Evolutionary conservation across 768 basidiomycete genomes (phyloP).

Genomic region (Boletus rex-veris): DNA sequence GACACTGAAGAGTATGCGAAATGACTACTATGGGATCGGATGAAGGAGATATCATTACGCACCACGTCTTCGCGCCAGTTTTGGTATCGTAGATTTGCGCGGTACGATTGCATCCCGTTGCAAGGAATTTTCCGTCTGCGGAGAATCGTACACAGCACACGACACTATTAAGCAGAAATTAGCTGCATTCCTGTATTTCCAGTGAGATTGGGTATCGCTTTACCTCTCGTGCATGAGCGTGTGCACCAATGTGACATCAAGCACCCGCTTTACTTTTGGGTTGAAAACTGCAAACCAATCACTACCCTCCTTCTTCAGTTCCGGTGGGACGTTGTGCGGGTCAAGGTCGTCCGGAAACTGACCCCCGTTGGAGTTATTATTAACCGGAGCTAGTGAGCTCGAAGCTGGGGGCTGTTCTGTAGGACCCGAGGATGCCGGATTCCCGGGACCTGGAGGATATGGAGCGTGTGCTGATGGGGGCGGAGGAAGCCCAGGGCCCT

Average conservation of each 20-base stretch:
- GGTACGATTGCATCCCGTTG: slow-evolving; percentile 94
- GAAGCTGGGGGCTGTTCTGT: slow-evolving; percentile 23
- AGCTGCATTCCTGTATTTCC: neutral
- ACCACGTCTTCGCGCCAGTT: slow-evolving; percentile 84
- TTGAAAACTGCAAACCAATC: slow-evolving; percentile 93
- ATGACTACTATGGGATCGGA: slow-evolving; percentile 5
- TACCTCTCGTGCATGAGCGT: slow-evolving; percentile 91
- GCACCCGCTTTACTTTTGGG: slow-evolving; percentile 68
- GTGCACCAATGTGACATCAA: slow-evolving; percentile 80
- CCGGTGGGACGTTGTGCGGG: slow-evolving; percentile 32
- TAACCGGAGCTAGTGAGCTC: slow-evolving; percentile 25
- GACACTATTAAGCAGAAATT: slow-evolving; percentile 42
- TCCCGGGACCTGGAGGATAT: slow-evolving; percentile 32
- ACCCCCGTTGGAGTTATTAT: slow-evolving; percentile 25
- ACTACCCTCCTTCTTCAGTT: slow-evolving; percentile 56
- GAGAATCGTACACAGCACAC: slow-evolving; percentile 93
- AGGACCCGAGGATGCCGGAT: slow-evolving; percentile 31
- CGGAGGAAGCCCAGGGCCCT: slow-evolving; percentile 36
- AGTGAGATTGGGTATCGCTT: slow-evolving; percentile 14
- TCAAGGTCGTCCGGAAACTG: slow-evolving; percentile 36
- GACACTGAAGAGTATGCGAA: slow-evolving; percentile 43
- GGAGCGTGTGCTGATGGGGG: slow-evolving; percentile 31
- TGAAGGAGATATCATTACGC: slow-evolving; percentile 23
- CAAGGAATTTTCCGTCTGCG: slow-evolving; percentile 87
- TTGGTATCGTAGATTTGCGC: slow-evolving; percentile 95